Evolutionary conservation across 441 rosid genomes (phyloP), one percentile per base, ranked within the genome.

Genomic region (Populus tomentosa): DNA sequence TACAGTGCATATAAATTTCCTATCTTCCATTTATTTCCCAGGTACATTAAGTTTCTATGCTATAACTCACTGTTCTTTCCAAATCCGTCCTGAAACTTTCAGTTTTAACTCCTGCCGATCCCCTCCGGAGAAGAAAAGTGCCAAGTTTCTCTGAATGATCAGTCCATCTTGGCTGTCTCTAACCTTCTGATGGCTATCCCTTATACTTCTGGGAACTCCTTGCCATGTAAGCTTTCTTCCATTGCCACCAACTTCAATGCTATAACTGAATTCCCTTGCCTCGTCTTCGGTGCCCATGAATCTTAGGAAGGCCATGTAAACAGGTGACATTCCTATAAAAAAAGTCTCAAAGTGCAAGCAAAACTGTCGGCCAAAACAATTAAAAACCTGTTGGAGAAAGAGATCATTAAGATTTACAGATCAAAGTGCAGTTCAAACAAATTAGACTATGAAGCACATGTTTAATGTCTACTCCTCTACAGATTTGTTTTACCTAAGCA

Each of bases 271-370:
- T 77, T 89, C 86, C 82, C 86, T 88, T 3, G 93, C 93, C 64
- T 88, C 93, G 36, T 85, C 83, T 64, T 91, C 93, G 5, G 90
- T 90, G 24, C 95, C 95, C 95, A 91, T 89, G 74, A 91, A 91
- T 69, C 95, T 88, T 70, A 91, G 73, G 84, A 91, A 91, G 67
- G 95, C 95, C 78, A 91, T 88, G 75, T 91, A 91, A 10, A 91
- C 93, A 0, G 95, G 95, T 50, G 93, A 88, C 84, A 84, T 78
- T 20, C 95, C 93, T n/a, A 86, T 83, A 87, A 87, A 92, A 79
- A 91, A 91, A 7, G 95, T 91, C 84, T 91, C 95, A 32, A 91
- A 91, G 75, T 91, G 95, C 80, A 91, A 79, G 83, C 95, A 91
- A 79, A 91, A 91, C 68, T 87, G 88, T 77, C 86, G 87, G 66